These are phyloP conservation scores for Paramecium primaurelia DNA, from an alignment of 73 alveolate genomes.

Conservation along the genomic window DNA sequence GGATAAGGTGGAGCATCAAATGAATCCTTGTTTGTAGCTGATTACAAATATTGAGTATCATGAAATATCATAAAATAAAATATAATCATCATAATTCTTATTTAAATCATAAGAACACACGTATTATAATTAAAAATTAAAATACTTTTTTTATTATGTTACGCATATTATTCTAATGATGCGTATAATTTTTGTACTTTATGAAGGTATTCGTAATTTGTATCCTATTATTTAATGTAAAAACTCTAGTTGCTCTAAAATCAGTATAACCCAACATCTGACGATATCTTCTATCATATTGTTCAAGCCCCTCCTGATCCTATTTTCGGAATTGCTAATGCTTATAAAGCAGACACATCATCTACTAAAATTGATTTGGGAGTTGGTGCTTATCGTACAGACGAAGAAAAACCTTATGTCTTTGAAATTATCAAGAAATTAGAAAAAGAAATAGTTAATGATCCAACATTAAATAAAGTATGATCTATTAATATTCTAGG, in stretches of 20 bases:
- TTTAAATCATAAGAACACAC: neutral
- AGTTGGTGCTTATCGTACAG: constrained; percentile 95
- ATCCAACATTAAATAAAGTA: constrained; percentile 61
- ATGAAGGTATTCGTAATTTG: neutral
- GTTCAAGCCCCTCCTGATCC: constrained; percentile 93
- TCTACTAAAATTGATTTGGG: constrained; percentile 86
- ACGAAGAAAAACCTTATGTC: constrained; percentile 86
- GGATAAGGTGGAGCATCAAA: constrained; percentile 68
- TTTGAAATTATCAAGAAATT: constrained; percentile 86
- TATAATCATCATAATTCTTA: neutral
- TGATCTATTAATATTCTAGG: constrained; percentile 72
- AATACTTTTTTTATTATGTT: neutral
- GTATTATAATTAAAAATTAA: neutral
- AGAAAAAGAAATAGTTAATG: constrained; percentile 77
- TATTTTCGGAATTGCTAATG: constrained; percentile 80
- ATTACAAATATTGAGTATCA: constrained; percentile 67
- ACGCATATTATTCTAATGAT: constrained; percentile 7
- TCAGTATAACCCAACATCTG: neutral
- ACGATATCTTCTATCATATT: constrained; percentile 72
- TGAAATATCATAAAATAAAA: neutral
- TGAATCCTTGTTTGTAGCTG: constrained; percentile 69
- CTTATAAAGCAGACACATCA: constrained; percentile 79
- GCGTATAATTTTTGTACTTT: neutral
- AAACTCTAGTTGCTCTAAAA: neutral
- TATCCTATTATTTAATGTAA: neutral